A percentile compares a stretch with the other conserved stretches of the same genome.
Evolutionary conservation across 352 stramenopile species (phyloP).

Genomic region (Globisporangium cystogenes): DNA sequence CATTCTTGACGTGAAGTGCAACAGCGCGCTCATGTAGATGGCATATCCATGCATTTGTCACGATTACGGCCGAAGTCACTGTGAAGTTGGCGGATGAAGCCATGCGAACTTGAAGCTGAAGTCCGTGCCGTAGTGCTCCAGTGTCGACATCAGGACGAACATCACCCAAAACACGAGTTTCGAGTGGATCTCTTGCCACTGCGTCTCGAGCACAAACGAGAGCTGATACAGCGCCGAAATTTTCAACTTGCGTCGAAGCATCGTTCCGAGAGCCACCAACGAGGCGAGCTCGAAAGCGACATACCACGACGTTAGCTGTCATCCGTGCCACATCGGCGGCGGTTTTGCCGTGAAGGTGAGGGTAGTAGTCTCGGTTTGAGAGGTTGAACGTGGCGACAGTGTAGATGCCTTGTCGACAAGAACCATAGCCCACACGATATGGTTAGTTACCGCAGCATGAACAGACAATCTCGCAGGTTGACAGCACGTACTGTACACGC

Average conservation of each 20-base stretch:
- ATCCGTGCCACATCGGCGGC: not conserved
- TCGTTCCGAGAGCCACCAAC: conserved; percentile 7
- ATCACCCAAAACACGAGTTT: conserved; percentile 20
- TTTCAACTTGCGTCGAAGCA: conserved; percentile 13
- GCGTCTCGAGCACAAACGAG: conserved; percentile 20
- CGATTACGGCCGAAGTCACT: no score
- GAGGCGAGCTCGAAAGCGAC: conserved; percentile 15
- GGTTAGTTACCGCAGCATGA: no score
- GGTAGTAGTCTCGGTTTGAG: conserved; percentile 3
- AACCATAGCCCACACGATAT: no score
- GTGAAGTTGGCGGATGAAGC: no score
- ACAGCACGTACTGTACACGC: conserved; percentile 18
- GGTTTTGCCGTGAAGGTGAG: not conserved
- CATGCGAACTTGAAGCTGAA: conserved; percentile 13
- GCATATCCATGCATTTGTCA: no score
- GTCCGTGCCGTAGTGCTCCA: conserved; percentile 8
- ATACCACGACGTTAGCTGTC: conserved; percentile 16
- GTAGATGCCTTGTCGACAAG: not conserved
- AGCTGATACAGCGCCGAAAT: conserved; percentile 15
- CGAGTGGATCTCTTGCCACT: conserved; percentile 16
- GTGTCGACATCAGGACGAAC: not conserved
- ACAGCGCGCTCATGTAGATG: no score
- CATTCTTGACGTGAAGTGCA: no score
- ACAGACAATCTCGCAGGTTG: no score
- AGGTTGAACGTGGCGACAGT: not conserved